A percentile compares a stretch with the other conserved stretches of the same genome.
phyloP scores from a whole-genome alignment of 2,329 filamentous ascomycete genomes.

The Fusarium staphyleae region DNA sequence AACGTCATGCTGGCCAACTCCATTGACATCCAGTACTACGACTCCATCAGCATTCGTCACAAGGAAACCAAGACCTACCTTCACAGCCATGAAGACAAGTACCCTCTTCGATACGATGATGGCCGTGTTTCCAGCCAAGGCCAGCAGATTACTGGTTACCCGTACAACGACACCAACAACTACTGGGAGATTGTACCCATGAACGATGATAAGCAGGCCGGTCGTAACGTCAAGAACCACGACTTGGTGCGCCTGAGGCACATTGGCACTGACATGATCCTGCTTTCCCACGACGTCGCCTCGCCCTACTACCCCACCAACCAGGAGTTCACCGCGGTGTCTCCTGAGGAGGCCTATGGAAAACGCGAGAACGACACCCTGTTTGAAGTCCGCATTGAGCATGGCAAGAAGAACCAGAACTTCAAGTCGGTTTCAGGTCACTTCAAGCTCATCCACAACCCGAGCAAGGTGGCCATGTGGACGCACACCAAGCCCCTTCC shows the following conservation, averaged over 20 bases:
- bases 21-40: conserved; percentile 87
- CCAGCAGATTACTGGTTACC: conserved; percentile 97
- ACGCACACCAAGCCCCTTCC: conserved; percentile 94
- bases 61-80: conserved; percentile 98
- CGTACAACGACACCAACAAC: conserved; percentile 98
- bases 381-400: conserved; percentile 91
- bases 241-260: conserved; percentile 89
- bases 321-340: conserved; percentile 93
- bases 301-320: conserved; percentile 97
- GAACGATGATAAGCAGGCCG: conserved; percentile 63
- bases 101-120: conserved; percentile 95
- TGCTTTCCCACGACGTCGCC: conserved; percentile 95
- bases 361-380: conserved; percentile 85
- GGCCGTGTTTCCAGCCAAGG: conserved; percentile 96
- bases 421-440: conserved; percentile 91
- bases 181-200: conserved; percentile 91
- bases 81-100: conserved; percentile 88
- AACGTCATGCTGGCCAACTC: conserved; percentile 91
- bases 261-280: conserved; percentile 81
- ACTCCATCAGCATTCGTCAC: conserved; percentile 85
- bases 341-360: conserved; percentile 73
- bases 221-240: conserved; percentile 77
- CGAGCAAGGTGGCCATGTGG: conserved; percentile 99
- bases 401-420: conserved; percentile 79
- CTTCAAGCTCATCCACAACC: conserved; percentile 95